Conservation (phyloP, 2,329 filamentous ascomycete species). For the Beauveria asiatica region DNA sequence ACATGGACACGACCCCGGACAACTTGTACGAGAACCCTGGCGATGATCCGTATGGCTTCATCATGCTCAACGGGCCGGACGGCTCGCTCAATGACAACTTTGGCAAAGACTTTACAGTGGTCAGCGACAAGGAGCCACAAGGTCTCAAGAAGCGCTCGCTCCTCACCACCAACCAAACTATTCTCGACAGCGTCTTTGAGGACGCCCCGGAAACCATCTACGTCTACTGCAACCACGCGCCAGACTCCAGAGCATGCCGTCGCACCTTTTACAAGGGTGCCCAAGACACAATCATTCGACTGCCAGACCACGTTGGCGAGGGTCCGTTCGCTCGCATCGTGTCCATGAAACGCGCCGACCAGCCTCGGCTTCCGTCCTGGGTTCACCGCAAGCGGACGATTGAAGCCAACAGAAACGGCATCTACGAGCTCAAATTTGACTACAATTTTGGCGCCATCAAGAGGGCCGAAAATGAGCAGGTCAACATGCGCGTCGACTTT, state of each 20-base stretch:
- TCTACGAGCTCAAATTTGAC: slow-evolving; percentile 24
- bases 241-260: slow-evolving; percentile 15
- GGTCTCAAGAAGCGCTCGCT: slow-evolving; percentile 15
- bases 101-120: slow-evolving; percentile 16
- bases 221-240: slow-evolving; percentile 22
- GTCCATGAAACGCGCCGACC: slow-evolving; percentile 12
- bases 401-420: slow-evolving; percentile 4
- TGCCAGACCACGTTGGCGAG: slow-evolving; percentile 19
- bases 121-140: slow-evolving; percentile 9
- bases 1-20: slow-evolving; percentile 14
- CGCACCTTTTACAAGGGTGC: slow-evolving; percentile 15
- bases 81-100: slow-evolving; percentile 22
- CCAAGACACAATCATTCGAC: slow-evolving; percentile 19
- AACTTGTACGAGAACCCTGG: slow-evolving; percentile 11
- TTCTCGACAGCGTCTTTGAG: slow-evolving; percentile 20
- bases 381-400: not conserved
- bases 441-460: slow-evolving; percentile 22
- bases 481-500: slow-evolving; percentile 26
- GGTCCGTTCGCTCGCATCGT: slow-evolving; percentile 20
- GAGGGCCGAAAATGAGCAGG: slow-evolving; percentile 16
- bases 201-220: slow-evolving; percentile 19
- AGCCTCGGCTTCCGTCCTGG: slow-evolving; percentile 9
- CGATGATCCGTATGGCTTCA: slow-evolving; percentile 22
- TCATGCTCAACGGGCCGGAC: slow-evolving; percentile 22
- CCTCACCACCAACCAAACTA: slow-evolving; percentile 20